Evolutionary conservation across 768 basidiomycete genomes (phyloP).

Genomic region (Russula griseocarnosa): DNA sequence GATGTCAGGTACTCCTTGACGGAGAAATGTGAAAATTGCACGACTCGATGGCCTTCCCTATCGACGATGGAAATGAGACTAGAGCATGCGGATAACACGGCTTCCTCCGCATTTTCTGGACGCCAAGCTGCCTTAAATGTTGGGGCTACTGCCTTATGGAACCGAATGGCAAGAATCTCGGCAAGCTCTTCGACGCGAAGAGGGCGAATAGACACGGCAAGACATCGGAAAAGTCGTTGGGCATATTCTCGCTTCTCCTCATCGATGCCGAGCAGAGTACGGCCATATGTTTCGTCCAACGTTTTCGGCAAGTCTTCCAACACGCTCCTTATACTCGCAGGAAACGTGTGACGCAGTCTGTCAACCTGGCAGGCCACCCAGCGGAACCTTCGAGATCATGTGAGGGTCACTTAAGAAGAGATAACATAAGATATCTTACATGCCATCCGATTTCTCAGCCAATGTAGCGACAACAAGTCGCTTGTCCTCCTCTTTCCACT

Average conservation of each 20-base stretch:
- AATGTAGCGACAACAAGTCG: neutral
- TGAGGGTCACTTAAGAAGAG: neutral
- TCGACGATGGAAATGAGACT: neutral
- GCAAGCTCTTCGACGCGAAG: neutral
- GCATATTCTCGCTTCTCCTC: neutral
- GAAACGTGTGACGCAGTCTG: neutral
- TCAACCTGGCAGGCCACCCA: conserved; percentile 16
- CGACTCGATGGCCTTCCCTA: neutral
- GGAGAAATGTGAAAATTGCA: conserved; percentile 18
- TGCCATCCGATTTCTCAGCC: conserved; percentile 4
- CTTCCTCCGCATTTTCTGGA: neutral
- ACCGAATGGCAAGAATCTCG: too few species aligned
- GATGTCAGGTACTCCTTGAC: conserved; percentile 20
- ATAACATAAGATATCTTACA: neutral
- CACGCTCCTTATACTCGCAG: neutral
- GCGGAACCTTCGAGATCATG: conserved; percentile 5
- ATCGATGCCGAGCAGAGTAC: neutral
- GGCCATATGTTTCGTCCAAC: conserved; percentile 7
- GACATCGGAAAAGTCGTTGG: neutral
- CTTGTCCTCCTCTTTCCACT: conserved; percentile 2
- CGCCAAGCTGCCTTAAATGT: too few species aligned
- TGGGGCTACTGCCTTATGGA: too few species aligned
- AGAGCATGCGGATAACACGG: neutral
- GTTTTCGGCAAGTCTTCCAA: conserved; percentile 1
- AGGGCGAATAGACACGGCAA: neutral